Percentiles rank a stretch among this genome's conserved stretches.
Conservation (phyloP, 2,329 filamentous ascomycete species). For the Penicillium hesseltinei region DNA sequence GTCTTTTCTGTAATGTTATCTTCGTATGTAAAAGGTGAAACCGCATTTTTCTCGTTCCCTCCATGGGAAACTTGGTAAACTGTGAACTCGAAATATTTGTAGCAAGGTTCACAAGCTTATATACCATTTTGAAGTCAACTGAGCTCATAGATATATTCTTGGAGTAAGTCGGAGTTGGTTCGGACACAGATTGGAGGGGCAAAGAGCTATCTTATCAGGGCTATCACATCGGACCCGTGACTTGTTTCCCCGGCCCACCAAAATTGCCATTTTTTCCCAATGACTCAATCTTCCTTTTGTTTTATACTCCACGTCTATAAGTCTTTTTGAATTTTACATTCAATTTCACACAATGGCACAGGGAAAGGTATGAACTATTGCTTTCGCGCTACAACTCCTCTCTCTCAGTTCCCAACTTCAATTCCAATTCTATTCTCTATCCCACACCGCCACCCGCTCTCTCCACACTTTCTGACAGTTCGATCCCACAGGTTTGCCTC, state of each 20-base stretch:
- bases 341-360: slow-evolving; percentile 26
- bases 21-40: not conserved
- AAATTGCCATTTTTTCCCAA: slow-evolving; percentile 20
- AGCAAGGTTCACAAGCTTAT: not conserved
- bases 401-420: not conserved
- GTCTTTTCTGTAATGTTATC: not conserved
- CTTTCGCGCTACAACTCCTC: not conserved
- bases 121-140: not conserved
- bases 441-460: slow-evolving; percentile 18
- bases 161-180: not conserved
- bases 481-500: slow-evolving; percentile 32
- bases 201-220: slow-evolving; percentile 17
- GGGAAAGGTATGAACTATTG: slow-evolving; percentile 22
- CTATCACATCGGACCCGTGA: slow-evolving; percentile 26
- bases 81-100: not conserved
- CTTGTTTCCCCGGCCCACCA: slow-evolving; percentile 22
- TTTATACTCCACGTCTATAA: slow-evolving; percentile 15
- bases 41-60: not conserved
- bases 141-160: not conserved
- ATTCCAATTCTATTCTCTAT: not conserved
- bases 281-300: slow-evolving; percentile 24
- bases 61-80: no score
- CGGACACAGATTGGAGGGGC: slow-evolving; percentile 2
- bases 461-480: slow-evolving; percentile 17
- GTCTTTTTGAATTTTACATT: slow-evolving; percentile 4